A percentile compares a stretch with the other conserved stretches of the same genome.
Evolutionary conservation across 2,329 filamentous ascomycete species (phyloP).

Genomic region (Xenosphaeropsis pyriputrescens): DNA sequence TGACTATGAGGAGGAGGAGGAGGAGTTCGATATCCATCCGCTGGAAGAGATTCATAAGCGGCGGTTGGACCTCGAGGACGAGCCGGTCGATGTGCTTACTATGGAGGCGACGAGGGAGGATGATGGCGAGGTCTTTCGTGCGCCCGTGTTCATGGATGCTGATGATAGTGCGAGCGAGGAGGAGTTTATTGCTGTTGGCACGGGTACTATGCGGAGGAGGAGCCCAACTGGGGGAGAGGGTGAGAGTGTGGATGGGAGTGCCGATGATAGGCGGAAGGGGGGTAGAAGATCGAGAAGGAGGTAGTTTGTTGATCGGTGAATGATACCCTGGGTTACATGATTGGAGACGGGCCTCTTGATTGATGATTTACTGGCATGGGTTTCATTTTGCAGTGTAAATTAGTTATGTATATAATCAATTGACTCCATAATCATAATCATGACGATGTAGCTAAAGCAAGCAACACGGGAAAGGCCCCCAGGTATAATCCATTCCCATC

Average conservation of each 20-base stretch:
- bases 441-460: too few species aligned
- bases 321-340: background rate
- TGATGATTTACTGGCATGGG: too few species aligned
- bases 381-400: too few species aligned
- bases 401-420: too few species aligned
- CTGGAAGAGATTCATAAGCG: constrained; percentile 89
- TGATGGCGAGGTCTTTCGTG: constrained; percentile 53
- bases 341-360: too few species aligned
- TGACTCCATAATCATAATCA: too few species aligned
- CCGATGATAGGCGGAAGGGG: constrained; percentile 22
- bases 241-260: constrained; percentile 34
- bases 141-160: constrained; percentile 88
- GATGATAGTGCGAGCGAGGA: constrained; percentile 94
- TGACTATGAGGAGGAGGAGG: constrained; percentile 87
- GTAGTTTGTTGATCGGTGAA: background rate
- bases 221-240: constrained; percentile 53
- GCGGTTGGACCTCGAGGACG: constrained; percentile 80
- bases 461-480: too few species aligned
- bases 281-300: constrained; percentile 12
- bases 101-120: constrained; percentile 51
- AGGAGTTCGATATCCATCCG: constrained; percentile 96
- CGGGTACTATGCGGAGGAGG: constrained; percentile 75
- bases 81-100: constrained; percentile 81
- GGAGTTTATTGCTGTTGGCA: constrained; percentile 54
- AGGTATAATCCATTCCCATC: background rate